Conservation (phyloP, 345 rosid species). For the Gossypium longicalyx region DNA sequence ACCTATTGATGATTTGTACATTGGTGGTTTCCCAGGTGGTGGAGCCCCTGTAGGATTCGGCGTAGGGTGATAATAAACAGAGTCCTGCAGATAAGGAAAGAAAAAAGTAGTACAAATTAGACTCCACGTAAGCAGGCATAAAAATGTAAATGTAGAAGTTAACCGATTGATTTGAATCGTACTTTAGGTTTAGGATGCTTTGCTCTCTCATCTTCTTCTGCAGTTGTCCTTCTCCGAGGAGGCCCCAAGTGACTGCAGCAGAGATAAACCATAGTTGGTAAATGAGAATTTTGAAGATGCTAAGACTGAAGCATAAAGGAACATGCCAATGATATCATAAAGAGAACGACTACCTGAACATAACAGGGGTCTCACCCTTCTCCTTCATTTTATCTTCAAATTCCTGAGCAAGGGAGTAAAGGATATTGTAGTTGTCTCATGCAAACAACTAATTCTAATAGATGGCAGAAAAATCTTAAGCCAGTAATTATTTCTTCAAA, state of each 20-base stretch:
- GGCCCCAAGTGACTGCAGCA: slow-evolving; percentile 83
- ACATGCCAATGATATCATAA: background rate
- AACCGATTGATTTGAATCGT: slow-evolving; percentile 16
- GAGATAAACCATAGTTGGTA: slow-evolving; percentile 30
- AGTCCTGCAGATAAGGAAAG: slow-evolving; percentile 55
- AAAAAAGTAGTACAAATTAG: slow-evolving; percentile 5
- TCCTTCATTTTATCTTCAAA: slow-evolving; percentile 91
- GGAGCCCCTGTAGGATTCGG: slow-evolving; percentile 96
- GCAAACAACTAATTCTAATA: slow-evolving; percentile 16
- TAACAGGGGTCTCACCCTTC: slow-evolving; percentile 90
- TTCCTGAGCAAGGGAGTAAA: slow-evolving; percentile 45
- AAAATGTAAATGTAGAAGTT: slow-evolving; percentile 17
- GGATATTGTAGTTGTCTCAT: slow-evolving; percentile 1
- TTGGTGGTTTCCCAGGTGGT: slow-evolving; percentile 97
- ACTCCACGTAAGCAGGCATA: slow-evolving; percentile 6
- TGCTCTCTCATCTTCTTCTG: slow-evolving; percentile 80
- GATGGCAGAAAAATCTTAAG: slow-evolving; percentile 5
- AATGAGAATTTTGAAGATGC: slow-evolving; percentile 17
- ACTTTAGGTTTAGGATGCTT: slow-evolving; percentile 87
- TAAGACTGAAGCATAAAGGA: slow-evolving; percentile 5
- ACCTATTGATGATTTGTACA: slow-evolving; percentile 88
- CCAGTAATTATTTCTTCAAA: slow-evolving; percentile 2
- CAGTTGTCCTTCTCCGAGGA: slow-evolving; percentile 59
- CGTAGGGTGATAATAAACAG: slow-evolving; percentile 94
- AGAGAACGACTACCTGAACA: slow-evolving; percentile 65